phyloP scores from a whole-genome alignment of 2,329 filamentous ascomycete genomes.

The Pyrenophora tritici-repentis region DNA sequence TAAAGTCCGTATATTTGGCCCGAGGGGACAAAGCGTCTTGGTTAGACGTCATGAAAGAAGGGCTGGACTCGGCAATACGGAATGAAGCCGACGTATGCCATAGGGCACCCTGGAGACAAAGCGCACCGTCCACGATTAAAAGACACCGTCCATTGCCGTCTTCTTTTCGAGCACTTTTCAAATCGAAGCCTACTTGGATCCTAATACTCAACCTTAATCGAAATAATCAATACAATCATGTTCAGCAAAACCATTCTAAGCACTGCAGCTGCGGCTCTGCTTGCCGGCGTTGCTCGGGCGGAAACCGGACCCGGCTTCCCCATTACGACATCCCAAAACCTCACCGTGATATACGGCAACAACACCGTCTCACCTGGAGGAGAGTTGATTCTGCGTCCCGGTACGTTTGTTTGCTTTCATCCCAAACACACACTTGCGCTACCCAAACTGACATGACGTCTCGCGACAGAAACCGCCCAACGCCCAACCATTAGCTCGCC shows the following conservation, averaged over 20 bases:
- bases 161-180: too few species aligned
- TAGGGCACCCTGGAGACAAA: neutral
- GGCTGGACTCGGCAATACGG: neutral
- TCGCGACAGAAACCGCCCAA: conserved; percentile 30
- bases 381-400: conserved; percentile 38
- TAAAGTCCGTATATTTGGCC: too few species aligned
- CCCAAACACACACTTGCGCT: neutral
- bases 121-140: neutral
- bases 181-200: too few species aligned
- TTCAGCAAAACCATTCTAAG: conserved; percentile 18
- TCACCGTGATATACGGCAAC: conserved; percentile 38
- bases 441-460: neutral
- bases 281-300: conserved; percentile 22
- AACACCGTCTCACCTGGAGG: conserved; percentile 42
- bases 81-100: neutral
- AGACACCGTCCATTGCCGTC: neutral
- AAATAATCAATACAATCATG: conserved; percentile 11
- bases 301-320: conserved; percentile 40
- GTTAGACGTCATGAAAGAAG: neutral
- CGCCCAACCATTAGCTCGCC: conserved; percentile 32
- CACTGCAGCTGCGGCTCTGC: conserved; percentile 16
- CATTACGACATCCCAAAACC: conserved; percentile 16
- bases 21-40: neutral
- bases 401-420: conserved; percentile 15
- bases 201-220: too few species aligned